A percentile compares a stretch with the other conserved stretches of the same genome.
Evolutionary conservation across 805 yeast species (phyloP).

Genomic region (Metahyphopichia silvanorum): DNA sequence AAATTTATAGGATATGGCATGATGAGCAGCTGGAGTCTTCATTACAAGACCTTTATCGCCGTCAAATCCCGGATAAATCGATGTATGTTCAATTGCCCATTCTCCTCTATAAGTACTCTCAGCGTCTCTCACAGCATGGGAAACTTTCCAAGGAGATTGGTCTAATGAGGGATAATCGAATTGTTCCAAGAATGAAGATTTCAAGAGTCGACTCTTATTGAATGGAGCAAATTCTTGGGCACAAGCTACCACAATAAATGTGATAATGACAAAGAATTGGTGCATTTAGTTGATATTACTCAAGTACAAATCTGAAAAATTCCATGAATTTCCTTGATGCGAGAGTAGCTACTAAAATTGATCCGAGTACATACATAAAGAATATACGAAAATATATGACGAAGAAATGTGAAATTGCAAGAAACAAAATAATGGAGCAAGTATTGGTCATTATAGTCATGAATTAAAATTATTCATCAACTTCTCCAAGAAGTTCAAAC

Average conservation of each 20-base stretch:
- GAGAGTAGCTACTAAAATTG: no score
- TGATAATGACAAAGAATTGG: no score
- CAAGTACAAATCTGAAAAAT: no score
- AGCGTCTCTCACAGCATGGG: constrained; percentile 51
- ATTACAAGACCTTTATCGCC: constrained; percentile 77
- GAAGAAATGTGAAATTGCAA: no score
- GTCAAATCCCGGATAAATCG: constrained; percentile 52
- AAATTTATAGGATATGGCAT: constrained; percentile 71
- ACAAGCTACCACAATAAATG: no score
- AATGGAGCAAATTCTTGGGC: constrained; percentile 36
- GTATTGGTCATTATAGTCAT: no score
- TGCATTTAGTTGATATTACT: no score
- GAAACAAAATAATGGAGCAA: no score
- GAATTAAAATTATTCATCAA: constrained; percentile 32
- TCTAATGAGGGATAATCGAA: constrained; percentile 34
- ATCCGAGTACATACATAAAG: no score
- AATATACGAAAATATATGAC: no score
- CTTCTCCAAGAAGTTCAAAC: constrained; percentile 38
- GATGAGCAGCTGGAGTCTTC: constrained; percentile 72
- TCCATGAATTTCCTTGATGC: no score
- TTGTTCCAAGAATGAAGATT: constrained; percentile 62
- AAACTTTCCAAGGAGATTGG: constrained; percentile 43
- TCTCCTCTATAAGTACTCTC: constrained; percentile 63
- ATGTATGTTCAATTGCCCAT: constrained; percentile 64
- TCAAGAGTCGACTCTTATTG: constrained; percentile 27